These are phyloP conservation scores for Aspergillus fumigatus DNA, from an alignment of 2,329 filamentous ascomycete genomes.

Conservation along the genomic window DNA sequence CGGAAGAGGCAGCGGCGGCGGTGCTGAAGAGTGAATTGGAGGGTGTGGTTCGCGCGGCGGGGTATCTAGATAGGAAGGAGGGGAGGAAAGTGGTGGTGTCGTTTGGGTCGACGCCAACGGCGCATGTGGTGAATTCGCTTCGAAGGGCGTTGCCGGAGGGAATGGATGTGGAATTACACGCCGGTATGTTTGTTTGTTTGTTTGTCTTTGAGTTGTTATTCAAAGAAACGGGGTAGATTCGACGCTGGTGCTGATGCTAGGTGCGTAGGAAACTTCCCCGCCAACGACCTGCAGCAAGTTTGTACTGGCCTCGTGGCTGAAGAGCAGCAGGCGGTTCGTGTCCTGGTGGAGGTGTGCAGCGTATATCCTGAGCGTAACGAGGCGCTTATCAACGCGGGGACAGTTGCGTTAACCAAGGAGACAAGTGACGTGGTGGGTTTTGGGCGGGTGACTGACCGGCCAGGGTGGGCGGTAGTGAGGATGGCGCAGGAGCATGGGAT, in stretches of 20 bases:
- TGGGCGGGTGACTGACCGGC: slow-evolving; percentile 63
- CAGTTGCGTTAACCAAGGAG: slow-evolving; percentile 66
- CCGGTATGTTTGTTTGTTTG: slow-evolving; percentile 13
- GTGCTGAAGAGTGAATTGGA: slow-evolving; percentile 17
- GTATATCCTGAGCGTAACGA: slow-evolving; percentile 60
- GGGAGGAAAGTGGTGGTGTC: slow-evolving; percentile 15
- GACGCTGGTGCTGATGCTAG: background rate
- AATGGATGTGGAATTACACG: slow-evolving; percentile 21
- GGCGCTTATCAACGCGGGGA: slow-evolving; percentile 65
- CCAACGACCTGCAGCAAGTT: slow-evolving; percentile 73
- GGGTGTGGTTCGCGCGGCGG: slow-evolving; percentile 14
- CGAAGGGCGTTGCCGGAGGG: slow-evolving; percentile 5
- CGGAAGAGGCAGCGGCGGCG: slow-evolving; percentile 14
- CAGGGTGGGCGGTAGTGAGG: slow-evolving; percentile 59
- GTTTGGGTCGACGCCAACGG: slow-evolving; percentile 23
- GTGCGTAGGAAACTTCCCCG: slow-evolving; percentile 50
- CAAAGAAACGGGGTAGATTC: too few relatives aligned
- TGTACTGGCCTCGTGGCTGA: slow-evolving; percentile 56
- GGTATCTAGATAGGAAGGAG: background rate
- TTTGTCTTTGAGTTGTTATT: background rate
- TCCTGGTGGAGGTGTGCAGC: slow-evolving; percentile 66
- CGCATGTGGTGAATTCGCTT: slow-evolving; percentile 18
- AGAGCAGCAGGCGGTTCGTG: slow-evolving; percentile 33
- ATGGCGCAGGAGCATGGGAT: slow-evolving; percentile 77
- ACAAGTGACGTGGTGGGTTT: slow-evolving; percentile 65